Evolutionary conservation across 768 basidiomycete species (phyloP), one percentile per base, ranked within the genome.

Genomic region (Symmetrospora coprosmae): DNA sequence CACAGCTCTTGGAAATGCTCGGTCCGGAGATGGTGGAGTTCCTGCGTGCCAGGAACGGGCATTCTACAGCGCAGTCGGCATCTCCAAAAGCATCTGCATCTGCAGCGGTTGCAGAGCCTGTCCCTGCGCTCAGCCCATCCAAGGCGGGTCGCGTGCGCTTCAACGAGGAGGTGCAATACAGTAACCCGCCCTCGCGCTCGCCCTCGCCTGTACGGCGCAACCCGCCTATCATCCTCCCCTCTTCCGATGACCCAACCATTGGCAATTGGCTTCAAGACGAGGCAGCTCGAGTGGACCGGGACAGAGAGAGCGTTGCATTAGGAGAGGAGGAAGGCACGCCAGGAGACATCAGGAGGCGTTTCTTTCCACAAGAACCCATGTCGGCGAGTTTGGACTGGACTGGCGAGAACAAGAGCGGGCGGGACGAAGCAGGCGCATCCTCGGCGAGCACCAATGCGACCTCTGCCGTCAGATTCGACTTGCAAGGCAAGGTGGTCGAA

Each of bases 171-270:
- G 16, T 58, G 4, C 27, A 25, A 5, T 58, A 34, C 55, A 58
- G 55, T 31, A 58, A 58, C 37, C 55, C 55, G 9, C 55, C 55
- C 19, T 58, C 55, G 33, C 55, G 37, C 13, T 58, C 55, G 17
- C 55, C 55, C 33, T 58, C 55, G 8, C 55, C 55, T 4, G 14
- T 9, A 19, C 55, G 41, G 9, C 23, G 27, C 11, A 19, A 43
- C 17, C 39, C 19, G 37, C 28, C 43, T 7, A 58, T 58, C 6
- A 39, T 31, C 31, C 31, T 58, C n/a, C 55, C 55, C 4, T 40
- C 55, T 19, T 43, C 55, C 3, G 51, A 53, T 6, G 21, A 7
- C 41, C 13, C 13, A 13, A 46, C 43, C 14, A 9, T 46, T 11
- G 43, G 43, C 7, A 21, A 46, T 30, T 58, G 28, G 23, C 55